phyloP scores from a whole-genome alignment of 2,329 filamentous ascomycete species.

The Sporothrix variecibatus region DNA sequence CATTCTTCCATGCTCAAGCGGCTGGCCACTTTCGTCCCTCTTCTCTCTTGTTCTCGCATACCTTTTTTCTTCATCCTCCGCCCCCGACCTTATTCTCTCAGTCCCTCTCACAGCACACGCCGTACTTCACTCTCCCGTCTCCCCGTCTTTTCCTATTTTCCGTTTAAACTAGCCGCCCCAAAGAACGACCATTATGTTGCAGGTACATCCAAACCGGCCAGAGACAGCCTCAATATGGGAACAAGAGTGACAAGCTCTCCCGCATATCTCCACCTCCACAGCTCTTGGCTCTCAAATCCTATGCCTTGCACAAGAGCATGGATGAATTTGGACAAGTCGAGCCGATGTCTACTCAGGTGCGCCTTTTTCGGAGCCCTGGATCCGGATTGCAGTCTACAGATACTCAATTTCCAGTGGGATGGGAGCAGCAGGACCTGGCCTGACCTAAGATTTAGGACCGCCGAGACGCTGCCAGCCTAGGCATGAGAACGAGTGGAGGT shows the following conservation, averaged over 20 bases:
- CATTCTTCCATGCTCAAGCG: not conserved
- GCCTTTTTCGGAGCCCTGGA: slow-evolving; percentile 2
- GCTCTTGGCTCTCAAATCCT: not conserved
- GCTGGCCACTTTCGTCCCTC: not conserved
- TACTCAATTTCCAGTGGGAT: not conserved
- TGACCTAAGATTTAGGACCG: not conserved
- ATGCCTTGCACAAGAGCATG: not conserved
- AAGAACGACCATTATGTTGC: not conserved
- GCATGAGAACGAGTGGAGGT: not conserved
- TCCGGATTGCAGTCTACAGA: not conserved
- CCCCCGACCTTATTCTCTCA: not conserved
- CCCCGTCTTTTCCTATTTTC: slow-evolving; percentile 10
- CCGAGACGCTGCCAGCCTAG: not conserved
- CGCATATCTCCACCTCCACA: not conserved
- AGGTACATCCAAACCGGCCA: not conserved
- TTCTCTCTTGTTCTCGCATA: not conserved
- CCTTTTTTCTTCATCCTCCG: not conserved
- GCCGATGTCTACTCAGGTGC: not conserved
- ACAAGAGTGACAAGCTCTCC: not conserved
- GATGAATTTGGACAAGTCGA: not conserved
- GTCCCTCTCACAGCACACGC: not conserved
- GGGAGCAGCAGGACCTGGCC: not conserved
- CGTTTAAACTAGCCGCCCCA: slow-evolving; percentile 17
- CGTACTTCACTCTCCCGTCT: not conserved
- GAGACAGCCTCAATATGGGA: not conserved